Conservation (phyloP, 441 rosid genomes). For the Melastoma candidum region DNA sequence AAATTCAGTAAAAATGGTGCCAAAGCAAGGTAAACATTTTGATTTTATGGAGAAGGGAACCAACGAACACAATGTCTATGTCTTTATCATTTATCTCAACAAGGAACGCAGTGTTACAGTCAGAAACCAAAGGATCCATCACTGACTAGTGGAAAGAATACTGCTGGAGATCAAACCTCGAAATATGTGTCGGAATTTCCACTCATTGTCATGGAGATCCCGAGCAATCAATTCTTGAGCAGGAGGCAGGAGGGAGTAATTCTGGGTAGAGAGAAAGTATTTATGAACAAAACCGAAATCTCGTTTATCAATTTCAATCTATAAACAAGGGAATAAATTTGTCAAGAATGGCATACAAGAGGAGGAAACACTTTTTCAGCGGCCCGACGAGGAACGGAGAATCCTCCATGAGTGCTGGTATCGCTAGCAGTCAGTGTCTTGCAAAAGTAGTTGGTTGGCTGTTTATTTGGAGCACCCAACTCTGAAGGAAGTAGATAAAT, state of each 20-base stretch:
- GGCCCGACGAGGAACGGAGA: constrained; percentile 15
- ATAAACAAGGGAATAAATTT: not conserved
- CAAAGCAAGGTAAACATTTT: too few species aligned
- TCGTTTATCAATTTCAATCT: too few species aligned
- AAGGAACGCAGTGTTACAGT: too few species aligned
- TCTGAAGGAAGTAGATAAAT: constrained; percentile 9
- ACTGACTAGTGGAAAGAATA: too few species aligned
- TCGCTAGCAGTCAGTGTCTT: constrained; percentile 13
- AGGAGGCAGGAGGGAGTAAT: constrained; percentile 10
- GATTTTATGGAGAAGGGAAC: too few species aligned
- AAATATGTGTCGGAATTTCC: constrained; percentile 12
- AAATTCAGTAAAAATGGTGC: too few species aligned
- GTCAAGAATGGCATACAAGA: constrained; percentile 4
- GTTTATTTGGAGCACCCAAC: constrained; percentile 8
- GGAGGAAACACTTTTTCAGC: constrained; percentile 15
- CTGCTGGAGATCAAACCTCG: constrained; percentile 2
- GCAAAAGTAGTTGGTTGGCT: constrained; percentile 13
- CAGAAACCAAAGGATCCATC: too few species aligned
- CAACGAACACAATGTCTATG: too few species aligned
- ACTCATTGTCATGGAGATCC: constrained; percentile 12
- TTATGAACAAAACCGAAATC: not conserved
- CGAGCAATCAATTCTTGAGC: constrained; percentile 11
- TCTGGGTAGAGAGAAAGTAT: not conserved
- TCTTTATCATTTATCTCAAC: too few species aligned
- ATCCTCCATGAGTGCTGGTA: constrained; percentile 13